Base-by-base conservation (phyloP, 805 yeast species). In the Pichia deserticola region DNA sequence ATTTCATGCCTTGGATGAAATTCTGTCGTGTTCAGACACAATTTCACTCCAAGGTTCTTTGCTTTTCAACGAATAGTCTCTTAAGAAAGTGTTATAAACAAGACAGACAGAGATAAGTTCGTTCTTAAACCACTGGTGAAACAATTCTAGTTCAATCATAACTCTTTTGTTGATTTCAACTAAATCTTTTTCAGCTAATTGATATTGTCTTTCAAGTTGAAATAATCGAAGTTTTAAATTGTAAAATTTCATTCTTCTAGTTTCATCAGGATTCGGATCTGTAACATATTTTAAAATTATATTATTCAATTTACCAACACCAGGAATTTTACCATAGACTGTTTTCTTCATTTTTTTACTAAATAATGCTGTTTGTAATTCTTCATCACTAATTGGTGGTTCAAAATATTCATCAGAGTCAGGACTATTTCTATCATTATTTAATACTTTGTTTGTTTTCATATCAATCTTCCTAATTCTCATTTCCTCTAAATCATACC, bases 221-320 rank as follows among this genome's bases (percentile, higher is more conserved):
- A 60, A 61, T 3, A 67, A 53, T 48, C 60, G 58, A 40, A 66
- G 48, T 44, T 61, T 64, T 32, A 66, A 45, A 41, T 61, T 59
- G 46, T 63, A 60, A 7, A 61, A 47, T 36, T 64, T 64, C 35
- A 60, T 62, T 40, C 60, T 58, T 37, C 71, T 51, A 6, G 71
- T 66, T 44, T 60, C 65, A 34, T 65, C 69, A 2, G 69, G 70
- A 50, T 66, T 62, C 1, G 60, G 54, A 42, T 68, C 71, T 34
- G 68, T 66, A 10, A 54, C 57, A 51, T 67, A 65, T 43, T 67
- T 65, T 33, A 58, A 53, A 4, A 68, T 57, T 36, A 63, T 65
- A 45, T 59, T 67, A 51, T 65, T 67, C n/a, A 68, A 43, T 46
- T 60, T 66, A 42, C 58, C 65, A 34, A 68, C 52, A 4, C 70